Base-by-base conservation (phyloP, 2,329 filamentous ascomycete species). In the Cercospora berteroae region DNA sequence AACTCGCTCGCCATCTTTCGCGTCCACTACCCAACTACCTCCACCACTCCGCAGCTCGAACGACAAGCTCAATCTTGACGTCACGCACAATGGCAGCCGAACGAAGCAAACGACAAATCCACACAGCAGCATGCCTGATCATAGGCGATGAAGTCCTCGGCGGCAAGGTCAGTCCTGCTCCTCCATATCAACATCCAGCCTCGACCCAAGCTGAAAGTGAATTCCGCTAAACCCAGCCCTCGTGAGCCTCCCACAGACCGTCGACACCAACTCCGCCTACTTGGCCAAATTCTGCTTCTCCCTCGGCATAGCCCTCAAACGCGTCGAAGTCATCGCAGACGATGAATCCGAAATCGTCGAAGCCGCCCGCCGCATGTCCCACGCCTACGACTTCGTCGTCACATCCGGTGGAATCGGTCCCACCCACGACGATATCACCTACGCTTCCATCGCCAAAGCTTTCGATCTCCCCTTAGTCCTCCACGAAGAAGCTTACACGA, bases 371-470 rank as follows among this genome's bases (percentile, higher is more conserved):
- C 88, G 94, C 70, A 96, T 99, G 93, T 96, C 92, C 76, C 85
- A 86, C 62, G 89, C 87, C 71, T 98, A 97, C 77, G 95, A 98
- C 80, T 92, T 98, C 78, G 92, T 99, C 56, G 92, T 98, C 5
- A 98, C 95, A 6, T 95, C 91, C 74, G 94, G 95, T 72, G 94
- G 95, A 31, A 98, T 99, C 76, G 94, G 94, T 10, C 95, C 95
- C 71, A 98, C 94, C 65, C 94, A 98, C 83, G 95, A 99, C 80
- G 95, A 99, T 78, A 98, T 98, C 73, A 98, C 95, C 27, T 99
- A 99, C 81, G 85, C 91, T 76, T 94, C 93, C 44, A 96, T 99
- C 78, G 94, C 92, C 71, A 93, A 93, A 78, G 95, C 94, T 7
- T 98, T 97, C 78, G 81, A 83, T 52, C 84, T 97, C 7, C 87